phyloP scores from a whole-genome alignment of 2,329 filamentous ascomycete genomes.

The Chalara sp. region DNA sequence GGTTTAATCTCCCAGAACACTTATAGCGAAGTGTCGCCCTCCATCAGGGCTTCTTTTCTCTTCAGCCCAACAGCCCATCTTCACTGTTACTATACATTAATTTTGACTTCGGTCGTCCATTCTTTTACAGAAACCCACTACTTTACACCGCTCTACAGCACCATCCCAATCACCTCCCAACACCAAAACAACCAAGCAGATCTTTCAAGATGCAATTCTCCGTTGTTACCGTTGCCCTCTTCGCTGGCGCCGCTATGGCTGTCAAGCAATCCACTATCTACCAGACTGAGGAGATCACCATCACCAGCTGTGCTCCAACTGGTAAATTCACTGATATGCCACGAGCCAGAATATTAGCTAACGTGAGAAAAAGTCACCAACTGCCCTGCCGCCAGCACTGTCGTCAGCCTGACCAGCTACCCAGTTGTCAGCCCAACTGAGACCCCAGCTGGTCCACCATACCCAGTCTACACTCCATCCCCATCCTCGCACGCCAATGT shows the following conservation, averaged over 20 bases:
- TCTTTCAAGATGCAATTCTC: slow-evolving; percentile 14
- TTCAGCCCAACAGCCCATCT: slow-evolving; percentile 17
- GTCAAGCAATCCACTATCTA: slow-evolving; percentile 5
- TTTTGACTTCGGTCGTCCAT: slow-evolving; percentile 28
- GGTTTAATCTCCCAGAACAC: no score
- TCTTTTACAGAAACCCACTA: slow-evolving; percentile 22
- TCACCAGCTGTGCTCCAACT: slow-evolving; percentile 6
- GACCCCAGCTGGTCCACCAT: neutral
- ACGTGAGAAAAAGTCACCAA: neutral
- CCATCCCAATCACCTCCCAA: slow-evolving; percentile 3
- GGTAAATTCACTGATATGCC: slow-evolving; percentile 4
- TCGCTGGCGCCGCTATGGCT: slow-evolving; percentile 6
- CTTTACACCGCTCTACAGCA: slow-evolving; percentile 16
- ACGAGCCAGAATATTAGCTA: slow-evolving; percentile 4
- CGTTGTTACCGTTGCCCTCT: slow-evolving; percentile 8
- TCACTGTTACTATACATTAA: slow-evolving; percentile 9
- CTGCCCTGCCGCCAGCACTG: neutral
- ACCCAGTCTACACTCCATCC: neutral
- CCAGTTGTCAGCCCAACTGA: neutral
- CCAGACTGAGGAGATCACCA: slow-evolving; percentile 8
- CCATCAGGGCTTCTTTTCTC: slow-evolving; percentile 7
- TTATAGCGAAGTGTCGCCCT: no score
- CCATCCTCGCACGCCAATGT: neutral
- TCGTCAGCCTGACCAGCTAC: neutral
- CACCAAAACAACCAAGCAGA: slow-evolving; percentile 1